Base-by-base conservation (phyloP, 768 basidiomycete species). In the Asterophora parasitica region DNA sequence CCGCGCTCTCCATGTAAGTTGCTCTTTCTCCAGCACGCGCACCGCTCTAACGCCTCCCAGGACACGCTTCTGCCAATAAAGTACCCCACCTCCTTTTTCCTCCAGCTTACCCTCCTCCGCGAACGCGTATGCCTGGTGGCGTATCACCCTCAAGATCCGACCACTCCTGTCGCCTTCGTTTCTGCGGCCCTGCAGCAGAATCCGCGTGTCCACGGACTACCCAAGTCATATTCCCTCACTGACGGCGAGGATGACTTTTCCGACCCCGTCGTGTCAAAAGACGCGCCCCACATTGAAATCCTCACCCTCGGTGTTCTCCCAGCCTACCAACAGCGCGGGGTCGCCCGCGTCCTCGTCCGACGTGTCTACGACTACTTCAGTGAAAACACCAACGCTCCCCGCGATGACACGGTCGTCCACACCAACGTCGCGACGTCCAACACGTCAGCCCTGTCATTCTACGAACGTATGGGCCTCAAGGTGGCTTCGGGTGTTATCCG, bases 251-350 rank as follows among this genome's bases (percentile, higher is more conserved):
- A 55, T 42, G 23, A 49, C 39, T 42, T 46, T 54, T 26, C 30
- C 42, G 40, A 52, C 40, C 54, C 57, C 42, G 55, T 48, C 44
- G 3, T 15, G 39, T 20, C 36, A 1, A 32, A 44, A 15, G 48
- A 27, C 27, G 59, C 56, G 27, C 62, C 68, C 38, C 67, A 64
- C 50, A 58, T 79, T 16, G 72, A 77, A 56, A 72, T 79, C 50
- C 73, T 78, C 27, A 77, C 77, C 1, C 72, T 79, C 2, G 77
- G 78, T 28, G 75, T 79, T 12, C 66, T 70, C 35, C 76, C 77
- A 3, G 51, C 65, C 2, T 72, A 67, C 58, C 76, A 68, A 50
- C 61, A 73, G 10, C 57, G 57, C 30, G 74, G 75, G 31, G 58
- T 78, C 31, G 76, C 73, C 8, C 68, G 67, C 28, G 68, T 62